A percentile compares a stretch with the other conserved stretches of the same genome.
phyloP scores from a whole-genome alignment of 2,329 filamentous ascomycete species.

The Acephala macrosclerotiorum region DNA sequence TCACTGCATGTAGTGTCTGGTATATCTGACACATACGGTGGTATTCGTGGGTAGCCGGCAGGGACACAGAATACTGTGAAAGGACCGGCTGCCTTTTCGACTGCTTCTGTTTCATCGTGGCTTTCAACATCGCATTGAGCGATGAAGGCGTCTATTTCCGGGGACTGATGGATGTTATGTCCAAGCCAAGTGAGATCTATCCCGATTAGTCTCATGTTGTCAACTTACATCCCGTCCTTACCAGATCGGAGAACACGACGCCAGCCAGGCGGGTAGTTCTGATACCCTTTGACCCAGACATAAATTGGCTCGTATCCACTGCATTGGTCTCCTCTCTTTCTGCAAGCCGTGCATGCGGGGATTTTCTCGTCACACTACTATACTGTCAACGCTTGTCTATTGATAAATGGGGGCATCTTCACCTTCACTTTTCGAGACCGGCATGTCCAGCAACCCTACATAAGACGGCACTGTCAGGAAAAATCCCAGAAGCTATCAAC shows the following conservation, averaged over 20 bases:
- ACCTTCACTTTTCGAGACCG: conserved; percentile 2
- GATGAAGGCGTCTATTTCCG: not conserved
- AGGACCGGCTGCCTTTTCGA: not conserved
- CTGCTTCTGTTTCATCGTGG: not conserved
- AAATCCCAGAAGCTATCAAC: too few relatives aligned
- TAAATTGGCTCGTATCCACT: not conserved
- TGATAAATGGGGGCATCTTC: too few relatives aligned
- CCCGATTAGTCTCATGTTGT: not conserved
- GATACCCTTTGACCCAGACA: not conserved
- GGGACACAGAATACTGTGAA: not conserved
- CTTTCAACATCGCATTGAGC: not conserved
- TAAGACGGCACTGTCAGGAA: not conserved
- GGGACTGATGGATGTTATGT: not conserved
- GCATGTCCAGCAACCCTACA: not conserved
- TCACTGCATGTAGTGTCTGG: not conserved
- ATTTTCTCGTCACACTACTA: not conserved
- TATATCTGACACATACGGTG: not conserved
- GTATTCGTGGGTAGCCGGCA: not conserved
- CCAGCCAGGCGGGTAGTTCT: not conserved
- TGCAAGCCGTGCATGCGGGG: not conserved
- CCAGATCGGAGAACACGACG: not conserved
- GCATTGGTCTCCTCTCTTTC: not conserved
- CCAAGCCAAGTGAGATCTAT: not conserved
- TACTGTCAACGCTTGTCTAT: not conserved
- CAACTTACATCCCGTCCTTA: not conserved